Percentiles rank a stretch among this genome's conserved stretches.
Conservation (phyloP, 108 stramenopile genomes). For the Chaetoceros muelleri region DNA sequence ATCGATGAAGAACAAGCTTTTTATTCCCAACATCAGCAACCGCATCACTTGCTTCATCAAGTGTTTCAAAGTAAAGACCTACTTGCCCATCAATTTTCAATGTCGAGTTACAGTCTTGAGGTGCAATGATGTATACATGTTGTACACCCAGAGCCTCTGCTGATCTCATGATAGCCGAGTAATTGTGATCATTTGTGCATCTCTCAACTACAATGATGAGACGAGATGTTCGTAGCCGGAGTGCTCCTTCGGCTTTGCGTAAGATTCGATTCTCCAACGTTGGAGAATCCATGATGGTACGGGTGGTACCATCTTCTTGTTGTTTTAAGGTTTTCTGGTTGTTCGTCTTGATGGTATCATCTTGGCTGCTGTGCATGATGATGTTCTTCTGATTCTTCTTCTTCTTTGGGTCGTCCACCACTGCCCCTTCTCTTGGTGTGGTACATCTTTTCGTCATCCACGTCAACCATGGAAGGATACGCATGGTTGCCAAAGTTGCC, state of each 20-base stretch:
- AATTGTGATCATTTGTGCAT: conserved; percentile 81
- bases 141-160: conserved; percentile 83
- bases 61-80: too few relatives aligned
- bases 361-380: background rate
- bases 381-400: background rate
- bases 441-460: background rate
- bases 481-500: background rate
- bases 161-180: conserved; percentile 46
- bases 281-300: conserved; percentile 52
- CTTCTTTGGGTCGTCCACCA: background rate
- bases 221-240: conserved; percentile 62
- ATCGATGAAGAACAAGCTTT: conserved; percentile 11
- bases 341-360: too few relatives aligned
- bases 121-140: conserved; percentile 69
- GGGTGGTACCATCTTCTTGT: too few relatives aligned
- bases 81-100: background rate
- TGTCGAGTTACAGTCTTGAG: conserved; percentile 17
- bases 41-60: conserved; percentile 1
- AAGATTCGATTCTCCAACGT: conserved; percentile 69
- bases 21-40: conserved; percentile 5
- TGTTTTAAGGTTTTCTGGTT: background rate
- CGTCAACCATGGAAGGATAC: background rate
- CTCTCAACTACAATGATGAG: conserved; percentile 66
- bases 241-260: conserved; percentile 77
- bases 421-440: background rate